A percentile compares a stretch with the other conserved stretches of the same genome.
Conservation (phyloP, 2,329 filamentous ascomycete genomes). For the Diaporthe ilicicola region DNA sequence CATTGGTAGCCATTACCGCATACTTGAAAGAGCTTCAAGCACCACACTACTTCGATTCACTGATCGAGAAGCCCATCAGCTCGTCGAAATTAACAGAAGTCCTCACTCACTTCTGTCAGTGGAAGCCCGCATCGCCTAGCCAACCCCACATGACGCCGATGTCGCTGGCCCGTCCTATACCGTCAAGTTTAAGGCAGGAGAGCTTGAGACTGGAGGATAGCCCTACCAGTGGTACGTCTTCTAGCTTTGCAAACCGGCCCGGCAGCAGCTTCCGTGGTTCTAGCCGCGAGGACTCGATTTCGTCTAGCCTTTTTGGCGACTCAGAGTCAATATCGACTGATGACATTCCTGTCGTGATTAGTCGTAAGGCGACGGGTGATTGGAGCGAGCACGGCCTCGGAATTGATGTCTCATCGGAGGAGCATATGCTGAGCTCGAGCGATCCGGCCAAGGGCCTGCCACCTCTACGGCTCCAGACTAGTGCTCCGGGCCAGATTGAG, state of each 20-base stretch:
- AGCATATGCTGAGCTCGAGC: constrained; percentile 46
- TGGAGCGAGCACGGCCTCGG: constrained; percentile 84
- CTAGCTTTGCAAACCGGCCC: constrained; percentile 73
- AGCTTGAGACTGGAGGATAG: constrained; percentile 77
- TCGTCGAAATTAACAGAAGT: constrained; percentile 90
- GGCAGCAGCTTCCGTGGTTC: constrained; percentile 81
- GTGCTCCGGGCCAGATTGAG: constrained; percentile 70
- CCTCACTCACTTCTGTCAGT: constrained; percentile 87
- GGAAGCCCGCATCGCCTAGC: constrained; percentile 77
- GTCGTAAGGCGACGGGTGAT: constrained; percentile 76
- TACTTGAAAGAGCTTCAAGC: constrained; percentile 98
- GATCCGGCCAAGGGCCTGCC: constrained; percentile 55
- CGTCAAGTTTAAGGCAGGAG: constrained; percentile 72
- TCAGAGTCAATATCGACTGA: constrained; percentile 81
- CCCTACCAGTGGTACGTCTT: constrained; percentile 77
- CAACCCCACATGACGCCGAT: constrained; percentile 52
- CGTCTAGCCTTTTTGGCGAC: constrained; percentile 88
- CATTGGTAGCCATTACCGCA: constrained; percentile 94
- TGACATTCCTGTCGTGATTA: constrained; percentile 79
- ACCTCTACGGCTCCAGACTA: constrained; percentile 67
- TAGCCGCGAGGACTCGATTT: constrained; percentile 88
- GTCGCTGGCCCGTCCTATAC: constrained; percentile 65
- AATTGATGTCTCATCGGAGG: constrained; percentile 81
- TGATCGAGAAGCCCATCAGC: constrained; percentile 97
- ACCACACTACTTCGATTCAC: constrained; percentile 92